Percentiles rank a stretch among this genome's conserved stretches.
Evolutionary conservation across 2,329 filamentous ascomycete genomes (phyloP).

Genomic region (Verticillium klebahnii): DNA sequence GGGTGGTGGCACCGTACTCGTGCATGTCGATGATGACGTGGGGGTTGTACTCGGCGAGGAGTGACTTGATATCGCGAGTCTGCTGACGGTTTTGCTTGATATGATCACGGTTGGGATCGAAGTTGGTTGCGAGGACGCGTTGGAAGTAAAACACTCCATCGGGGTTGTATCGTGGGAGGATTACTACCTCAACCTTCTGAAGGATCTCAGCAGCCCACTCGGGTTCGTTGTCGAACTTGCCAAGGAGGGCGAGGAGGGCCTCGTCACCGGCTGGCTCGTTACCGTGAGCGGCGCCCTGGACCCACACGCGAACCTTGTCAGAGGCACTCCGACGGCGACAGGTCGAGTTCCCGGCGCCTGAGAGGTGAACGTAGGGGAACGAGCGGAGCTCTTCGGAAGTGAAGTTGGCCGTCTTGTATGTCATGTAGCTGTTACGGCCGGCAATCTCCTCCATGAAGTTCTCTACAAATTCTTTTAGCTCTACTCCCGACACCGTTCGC

Average conservation of each 20-base stretch:
- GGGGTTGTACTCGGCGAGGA: constrained; percentile 20
- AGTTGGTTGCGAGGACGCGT: constrained; percentile 21
- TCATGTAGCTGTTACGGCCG: constrained; percentile 12
- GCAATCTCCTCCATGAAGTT: constrained; percentile 11
- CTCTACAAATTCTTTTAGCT: constrained; percentile 1
- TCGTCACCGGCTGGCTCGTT: constrained; percentile 28
- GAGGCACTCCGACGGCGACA: not conserved
- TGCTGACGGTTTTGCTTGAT: constrained; percentile 25
- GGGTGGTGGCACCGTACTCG: constrained; percentile 19
- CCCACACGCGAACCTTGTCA: constrained; percentile 23
- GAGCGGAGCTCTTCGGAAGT: constrained; percentile 13
- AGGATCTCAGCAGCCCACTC: constrained; percentile 23
- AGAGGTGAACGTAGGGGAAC: constrained; percentile 13
- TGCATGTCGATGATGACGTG: constrained; percentile 27
- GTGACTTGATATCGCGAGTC: constrained; percentile 22
- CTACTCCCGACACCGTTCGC: not conserved
- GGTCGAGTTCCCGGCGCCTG: not conserved
- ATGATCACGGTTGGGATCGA: constrained; percentile 27
- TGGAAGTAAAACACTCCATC: constrained; percentile 29
- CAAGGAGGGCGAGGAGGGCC: constrained; percentile 22
- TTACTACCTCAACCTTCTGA: constrained; percentile 20
- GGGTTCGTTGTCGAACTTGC: constrained; percentile 21
- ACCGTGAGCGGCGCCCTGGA: constrained; percentile 25
- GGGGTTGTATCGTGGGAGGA: constrained; percentile 26
- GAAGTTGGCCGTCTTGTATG: constrained; percentile 11